Evolutionary conservation across 805 yeast species (phyloP).

Genomic region (Hanseniaspora nectarophila): DNA sequence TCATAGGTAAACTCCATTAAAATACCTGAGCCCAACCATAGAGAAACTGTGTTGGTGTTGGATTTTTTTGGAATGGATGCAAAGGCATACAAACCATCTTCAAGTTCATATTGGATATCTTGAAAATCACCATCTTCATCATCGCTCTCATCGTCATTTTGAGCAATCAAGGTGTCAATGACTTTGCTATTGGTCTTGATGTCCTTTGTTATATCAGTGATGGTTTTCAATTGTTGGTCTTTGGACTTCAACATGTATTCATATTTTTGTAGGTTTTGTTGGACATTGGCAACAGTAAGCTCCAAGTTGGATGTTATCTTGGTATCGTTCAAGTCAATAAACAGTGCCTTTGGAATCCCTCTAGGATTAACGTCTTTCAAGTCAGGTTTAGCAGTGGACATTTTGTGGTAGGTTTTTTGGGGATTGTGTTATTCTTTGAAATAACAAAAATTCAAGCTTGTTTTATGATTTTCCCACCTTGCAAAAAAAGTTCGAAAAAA

Average conservation of each 20-base stretch:
- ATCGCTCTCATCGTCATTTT: constrained; percentile 27
- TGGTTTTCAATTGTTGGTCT: constrained; percentile 21
- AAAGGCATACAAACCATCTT: constrained; percentile 80
- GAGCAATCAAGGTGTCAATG: constrained; percentile 39
- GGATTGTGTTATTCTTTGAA: neutral
- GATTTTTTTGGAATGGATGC: constrained; percentile 58
- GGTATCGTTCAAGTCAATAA: constrained; percentile 70
- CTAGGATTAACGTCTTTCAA: constrained; percentile 65
- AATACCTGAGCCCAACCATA: constrained; percentile 98
- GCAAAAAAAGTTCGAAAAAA: neutral
- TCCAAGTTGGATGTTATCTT: constrained; percentile 58
- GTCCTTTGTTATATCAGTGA: constrained; percentile 68
- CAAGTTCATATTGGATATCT: constrained; percentile 76
- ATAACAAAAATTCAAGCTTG: neutral
- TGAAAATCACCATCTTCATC: constrained; percentile 33
- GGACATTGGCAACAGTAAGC: constrained; percentile 34
- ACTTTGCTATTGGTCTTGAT: constrained; percentile 69
- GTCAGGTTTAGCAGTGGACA: constrained; percentile 31
- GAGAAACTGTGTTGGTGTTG: constrained; percentile 41
- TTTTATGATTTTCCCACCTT: neutral
- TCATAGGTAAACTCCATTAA: constrained; percentile 88
- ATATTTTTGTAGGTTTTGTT: constrained; percentile 61
- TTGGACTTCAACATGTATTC: constrained; percentile 61
- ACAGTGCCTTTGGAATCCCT: constrained; percentile 95
- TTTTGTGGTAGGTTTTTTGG: neutral